Evolutionary conservation across 345 rosid genomes (phyloP), one percentile per base, ranked within the genome.

Genomic region (Hibiscus tridactylites): DNA sequence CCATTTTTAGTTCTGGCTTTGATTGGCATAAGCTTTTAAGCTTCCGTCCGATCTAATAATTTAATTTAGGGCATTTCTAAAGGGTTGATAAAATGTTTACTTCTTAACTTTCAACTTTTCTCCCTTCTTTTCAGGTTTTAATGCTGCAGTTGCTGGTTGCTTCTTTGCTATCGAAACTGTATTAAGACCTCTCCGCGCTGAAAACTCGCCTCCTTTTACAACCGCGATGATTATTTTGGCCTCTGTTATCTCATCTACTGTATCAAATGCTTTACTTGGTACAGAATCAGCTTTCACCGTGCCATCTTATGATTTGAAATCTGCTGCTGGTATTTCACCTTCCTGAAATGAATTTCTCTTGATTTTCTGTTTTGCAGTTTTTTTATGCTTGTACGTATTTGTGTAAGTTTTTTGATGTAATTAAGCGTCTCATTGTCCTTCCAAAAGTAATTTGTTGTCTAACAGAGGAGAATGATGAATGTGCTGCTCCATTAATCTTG

Each of bases 211-310:
- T 81, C 99, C 99, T 35, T 92, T 92, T 80, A 95, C 97, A 49
- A 95, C 99, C 33, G 99, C 97, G 26, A 95, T 92, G 99, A 95
- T 95, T 71, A 89, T 95, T 68, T 85, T 92, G 82, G 99, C 99
- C 61, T 95, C 97, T 61, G 96, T 95, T 68, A 85, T 95, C 81
- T 95, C 99, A 72, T 90, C 99, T 70, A 95, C 99, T 61, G 96
- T 92, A 57, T 95, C 97, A 65, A 95, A 90, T 84, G 97, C 87
- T 9, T 79, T 90, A 61, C 90, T 95, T 68, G 97, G 97, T 75
- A 89, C 97, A 31, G 86, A 95, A 77, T 90, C 97, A 67, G 92
- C 97, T 78, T 95, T 95, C 75, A 92, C 97, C 0, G 97, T 95
- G 81, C 97, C 99, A 6, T 68, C 89, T 9, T 95, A 95, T 75